Evolutionary conservation across 2,329 filamentous ascomycete species (phyloP).

Genomic region (Alternaria infectoria): DNA sequence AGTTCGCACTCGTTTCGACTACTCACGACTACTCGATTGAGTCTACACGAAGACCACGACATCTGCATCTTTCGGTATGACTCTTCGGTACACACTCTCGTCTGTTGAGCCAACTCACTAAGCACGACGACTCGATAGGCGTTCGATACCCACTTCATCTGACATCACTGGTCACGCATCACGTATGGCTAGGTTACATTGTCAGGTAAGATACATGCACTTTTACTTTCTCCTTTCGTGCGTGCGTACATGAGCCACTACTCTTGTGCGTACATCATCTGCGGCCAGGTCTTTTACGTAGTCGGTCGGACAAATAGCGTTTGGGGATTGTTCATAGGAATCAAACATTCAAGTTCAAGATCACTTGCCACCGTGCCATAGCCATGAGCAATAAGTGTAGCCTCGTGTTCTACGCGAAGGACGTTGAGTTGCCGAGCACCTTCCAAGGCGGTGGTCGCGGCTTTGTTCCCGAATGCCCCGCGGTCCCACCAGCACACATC

Average conservation of each 20-base stretch:
- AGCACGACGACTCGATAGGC: slow-evolving; percentile 31
- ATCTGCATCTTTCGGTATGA: slow-evolving; percentile 34
- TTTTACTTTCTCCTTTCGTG: neutral
- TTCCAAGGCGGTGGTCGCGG: neutral
- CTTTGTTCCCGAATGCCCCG: slow-evolving; percentile 12
- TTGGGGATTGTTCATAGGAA: neutral
- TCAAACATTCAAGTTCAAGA: neutral
- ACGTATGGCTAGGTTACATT: neutral
- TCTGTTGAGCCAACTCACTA: slow-evolving; percentile 22
- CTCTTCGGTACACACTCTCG: slow-evolving; percentile 13
- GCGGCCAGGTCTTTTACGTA: neutral
- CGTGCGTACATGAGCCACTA: neutral
- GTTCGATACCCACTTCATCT: slow-evolving; percentile 32
- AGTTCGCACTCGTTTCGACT: neutral
- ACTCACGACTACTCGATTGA: neutral
- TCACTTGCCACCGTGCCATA: neutral
- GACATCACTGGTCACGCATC: neutral
- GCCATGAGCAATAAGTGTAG: neutral
- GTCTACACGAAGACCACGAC: slow-evolving; percentile 24
- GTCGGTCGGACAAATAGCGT: neutral
- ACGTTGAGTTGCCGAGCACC: neutral
- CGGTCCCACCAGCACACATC: slow-evolving; percentile 16
- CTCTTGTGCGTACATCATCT: neutral
- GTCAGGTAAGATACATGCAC: slow-evolving; percentile 11
- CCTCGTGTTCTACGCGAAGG: neutral